A percentile compares a stretch with the other conserved stretches of the same genome.
Conservation (phyloP, 2,329 filamentous ascomycete genomes). For the Fusarium irregulare region DNA sequence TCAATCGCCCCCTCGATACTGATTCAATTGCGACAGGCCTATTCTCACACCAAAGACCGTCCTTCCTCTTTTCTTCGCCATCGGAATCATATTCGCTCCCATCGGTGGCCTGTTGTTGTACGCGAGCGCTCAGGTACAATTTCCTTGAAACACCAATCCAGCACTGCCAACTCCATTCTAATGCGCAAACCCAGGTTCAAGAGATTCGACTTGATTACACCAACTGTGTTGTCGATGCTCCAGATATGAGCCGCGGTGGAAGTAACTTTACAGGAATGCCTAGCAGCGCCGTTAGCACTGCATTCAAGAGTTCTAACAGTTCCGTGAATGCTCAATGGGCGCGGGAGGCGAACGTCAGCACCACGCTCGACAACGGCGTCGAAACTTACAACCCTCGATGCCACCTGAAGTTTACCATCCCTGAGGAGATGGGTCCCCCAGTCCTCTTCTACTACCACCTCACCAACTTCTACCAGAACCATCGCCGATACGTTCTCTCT, state of each 20-base stretch:
- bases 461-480: conserved; percentile 99
- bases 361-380: conserved; percentile 49
- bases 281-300: conserved; percentile 66
- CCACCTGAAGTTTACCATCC: conserved; percentile 80
- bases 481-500: conserved; percentile 93
- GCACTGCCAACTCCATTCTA: conserved; percentile 15
- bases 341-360: conserved; percentile 53
- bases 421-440: conserved; percentile 81
- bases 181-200: conserved; percentile 72
- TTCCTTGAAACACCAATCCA: not conserved
- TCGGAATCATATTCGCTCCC: conserved; percentile 92
- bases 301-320: conserved; percentile 73
- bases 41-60: conserved; percentile 96
- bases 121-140: conserved; percentile 78
- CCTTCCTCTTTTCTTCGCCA: conserved; percentile 87
- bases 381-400: conserved; percentile 66
- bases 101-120: conserved; percentile 89
- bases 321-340: conserved; percentile 57
- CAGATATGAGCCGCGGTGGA: conserved; percentile 48
- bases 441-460: conserved; percentile 95
- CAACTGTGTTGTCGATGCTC: conserved; percentile 72
- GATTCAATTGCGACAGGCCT: conserved; percentile 68
- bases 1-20: conserved; percentile 46
- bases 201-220: conserved; percentile 94
- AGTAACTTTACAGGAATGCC: conserved; percentile 64